These are phyloP conservation scores for Hygrophoropsis aurantiaca DNA, from an alignment of 768 basidiomycete species.

Conservation along the genomic window DNA sequence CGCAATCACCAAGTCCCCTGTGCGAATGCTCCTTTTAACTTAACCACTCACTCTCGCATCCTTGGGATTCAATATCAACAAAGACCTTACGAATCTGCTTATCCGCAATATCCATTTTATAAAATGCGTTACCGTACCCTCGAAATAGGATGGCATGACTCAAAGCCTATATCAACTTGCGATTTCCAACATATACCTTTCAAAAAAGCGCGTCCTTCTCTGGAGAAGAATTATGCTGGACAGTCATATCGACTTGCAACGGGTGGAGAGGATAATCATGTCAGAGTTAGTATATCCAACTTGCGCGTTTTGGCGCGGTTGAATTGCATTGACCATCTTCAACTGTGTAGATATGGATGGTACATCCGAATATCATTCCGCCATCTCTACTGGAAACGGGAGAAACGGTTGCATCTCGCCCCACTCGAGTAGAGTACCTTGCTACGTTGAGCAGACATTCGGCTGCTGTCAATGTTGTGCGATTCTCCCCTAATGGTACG, in stretches of 20 bases:
- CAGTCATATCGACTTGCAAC: conserved; percentile 92
- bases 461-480: conserved; percentile 92
- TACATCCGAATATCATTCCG: conserved; percentile 86
- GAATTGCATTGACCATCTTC: conserved; percentile 3
- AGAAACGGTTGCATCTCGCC: conserved; percentile 42
- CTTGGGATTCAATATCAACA: no score
- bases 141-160: conserved; percentile 96
- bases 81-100: no score
- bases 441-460: conserved; percentile 92
- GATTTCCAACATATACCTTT: conserved; percentile 89
- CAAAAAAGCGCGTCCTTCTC: conserved; percentile 74
- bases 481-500: conserved; percentile 93
- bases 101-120: not conserved
- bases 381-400: conserved; percentile 46
- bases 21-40: no score
- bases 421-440: conserved; percentile 93
- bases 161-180: conserved; percentile 91
- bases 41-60: no score
- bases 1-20: no score
- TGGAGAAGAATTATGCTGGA: conserved; percentile 54
- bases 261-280: conserved; percentile 95
- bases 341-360: conserved; percentile 79
- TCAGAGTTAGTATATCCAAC: conserved; percentile 69
- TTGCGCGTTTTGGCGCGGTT: conserved; percentile 9
- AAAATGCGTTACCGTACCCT: conserved; percentile 85